Conservation (phyloP, 352 stramenopile genomes). For the Globisporangium mamillatum region DNA sequence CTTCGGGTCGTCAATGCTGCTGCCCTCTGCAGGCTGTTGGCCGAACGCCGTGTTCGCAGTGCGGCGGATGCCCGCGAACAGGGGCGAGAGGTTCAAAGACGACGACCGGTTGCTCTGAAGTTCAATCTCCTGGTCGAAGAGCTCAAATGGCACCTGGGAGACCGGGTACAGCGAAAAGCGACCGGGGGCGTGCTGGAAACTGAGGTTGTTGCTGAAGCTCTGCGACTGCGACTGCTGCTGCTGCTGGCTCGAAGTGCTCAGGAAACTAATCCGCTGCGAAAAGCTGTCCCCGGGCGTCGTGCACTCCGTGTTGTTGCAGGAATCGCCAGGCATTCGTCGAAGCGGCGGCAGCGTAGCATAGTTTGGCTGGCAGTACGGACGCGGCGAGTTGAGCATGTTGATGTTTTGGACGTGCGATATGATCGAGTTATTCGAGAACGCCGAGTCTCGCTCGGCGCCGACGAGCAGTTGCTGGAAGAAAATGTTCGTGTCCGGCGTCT, state of each 20-base stretch:
- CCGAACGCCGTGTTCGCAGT: conserved; percentile 36
- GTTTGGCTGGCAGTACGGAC: conserved; percentile 40
- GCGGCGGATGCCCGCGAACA: conserved; percentile 49
- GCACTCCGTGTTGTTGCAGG: conserved; percentile 5
- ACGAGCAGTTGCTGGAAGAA: conserved; percentile 48
- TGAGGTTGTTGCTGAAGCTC: conserved; percentile 5
- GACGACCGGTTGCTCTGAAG: conserved; percentile 47
- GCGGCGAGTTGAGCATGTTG: conserved; percentile 41
- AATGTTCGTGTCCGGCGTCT: conserved; percentile 27
- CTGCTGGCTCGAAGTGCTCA: conserved; percentile 11
- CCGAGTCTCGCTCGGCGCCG: conserved; percentile 49
- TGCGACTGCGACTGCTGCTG: not conserved
- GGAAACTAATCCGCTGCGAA: conserved; percentile 10
- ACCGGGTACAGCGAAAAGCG: conserved; percentile 67
- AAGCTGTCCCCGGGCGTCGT: conserved; percentile 9
- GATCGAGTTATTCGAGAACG: conserved; percentile 41
- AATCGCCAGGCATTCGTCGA: conserved; percentile 4
- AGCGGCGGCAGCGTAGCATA: not conserved
- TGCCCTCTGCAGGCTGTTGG: conserved; percentile 18
- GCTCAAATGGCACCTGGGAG: conserved; percentile 69
- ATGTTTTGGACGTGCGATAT: conserved; percentile 46
- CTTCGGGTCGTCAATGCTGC: conserved; percentile 39
- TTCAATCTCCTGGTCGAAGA: conserved; percentile 77
- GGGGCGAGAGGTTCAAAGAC: conserved; percentile 27
- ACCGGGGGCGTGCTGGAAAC: conserved; percentile 12